Base-by-base conservation (phyloP, 805 yeast species). In the Debaryomyces prosopidis region DNA sequence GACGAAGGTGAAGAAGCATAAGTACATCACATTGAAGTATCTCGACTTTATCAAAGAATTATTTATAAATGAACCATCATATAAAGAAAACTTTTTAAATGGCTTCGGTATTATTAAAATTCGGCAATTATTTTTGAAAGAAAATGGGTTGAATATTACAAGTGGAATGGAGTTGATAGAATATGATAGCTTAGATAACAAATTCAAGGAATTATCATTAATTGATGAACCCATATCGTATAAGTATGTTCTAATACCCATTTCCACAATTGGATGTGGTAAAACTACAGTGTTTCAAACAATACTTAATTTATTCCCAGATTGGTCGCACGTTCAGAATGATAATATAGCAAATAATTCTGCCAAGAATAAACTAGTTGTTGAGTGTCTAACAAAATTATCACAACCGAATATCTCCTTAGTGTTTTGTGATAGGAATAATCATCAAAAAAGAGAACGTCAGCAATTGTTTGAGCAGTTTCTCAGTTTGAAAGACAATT, bases 211-310 rank as follows among this genome's bases (percentile, higher is more conserved):
- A 34, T 40, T 48, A 35, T 28, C 40, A 40, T 38, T 56, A 34
- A 49, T 49, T 33, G 70, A 65, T 20, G 61, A 66, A 4, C 69
- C 68, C 31, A 64, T 62, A 38, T 45, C 28, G 63, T 1, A 69
- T 73, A 84, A 83, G 52, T 85, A 80, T 58, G 76, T 88, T 0
- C 57, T 94, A 2, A 79, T 89, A 1, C 92, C 98, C 0, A 81
- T 91, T 3, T 90, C 97, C 0, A 89, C 96, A 0, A 79, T 92
- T 42, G 98, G 98, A 0, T 89, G 97, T 64, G 99, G 99, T 6
- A 94, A 94, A 60, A 90, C 97, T 0, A 89, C 97, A 0, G 79
- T 87, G 0, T 80, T 87, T 5, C 60, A 80, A 30, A 82, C 91
- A 0, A 68, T 94, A 34, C 49, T 57, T 0, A 57, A 72, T 8